Percentiles rank a stretch among this genome's conserved stretches.
phyloP scores from a whole-genome alignment of 1,284 basidiomycete species.

The Sanguinoderma infundibulare region DNA sequence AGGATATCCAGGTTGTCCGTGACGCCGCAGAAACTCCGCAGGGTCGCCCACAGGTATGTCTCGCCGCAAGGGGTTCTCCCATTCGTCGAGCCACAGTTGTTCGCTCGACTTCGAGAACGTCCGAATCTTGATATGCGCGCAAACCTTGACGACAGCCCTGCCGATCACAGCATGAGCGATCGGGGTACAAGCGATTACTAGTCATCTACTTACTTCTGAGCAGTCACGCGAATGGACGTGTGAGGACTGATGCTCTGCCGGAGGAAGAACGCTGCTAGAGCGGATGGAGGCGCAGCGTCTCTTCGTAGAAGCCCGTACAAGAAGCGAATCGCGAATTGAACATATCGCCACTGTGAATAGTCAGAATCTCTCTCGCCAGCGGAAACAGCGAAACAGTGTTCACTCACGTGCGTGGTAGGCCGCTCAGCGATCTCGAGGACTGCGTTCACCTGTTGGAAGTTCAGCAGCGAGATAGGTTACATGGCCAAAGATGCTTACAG shows the following conservation, averaged over 20 bases:
- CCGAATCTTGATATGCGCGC: slow-evolving; percentile 84
- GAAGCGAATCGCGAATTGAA: slow-evolving; percentile 79
- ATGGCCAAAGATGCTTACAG: slow-evolving; percentile 42
- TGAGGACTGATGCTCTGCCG: slow-evolving; percentile 79
- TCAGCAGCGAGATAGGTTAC: slow-evolving; percentile 10
- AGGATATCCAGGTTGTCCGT: slow-evolving; percentile 44
- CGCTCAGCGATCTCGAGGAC: slow-evolving; percentile 72
- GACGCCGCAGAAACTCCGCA: slow-evolving; percentile 47
- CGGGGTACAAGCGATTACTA: background rate
- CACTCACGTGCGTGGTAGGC: slow-evolving; percentile 72
- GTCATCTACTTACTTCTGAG: slow-evolving; percentile 50
- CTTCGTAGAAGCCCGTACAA: slow-evolving; percentile 76
- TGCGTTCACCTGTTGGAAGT: slow-evolving; percentile 51
- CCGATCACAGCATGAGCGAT: slow-evolving; percentile 2
- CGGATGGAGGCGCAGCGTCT: slow-evolving; percentile 69
- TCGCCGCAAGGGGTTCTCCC: slow-evolving; percentile 74
- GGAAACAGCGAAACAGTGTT: slow-evolving; percentile 7
- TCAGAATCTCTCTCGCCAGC: background rate
- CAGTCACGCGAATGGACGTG: slow-evolving; percentile 75
- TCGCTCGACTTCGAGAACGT: slow-evolving; percentile 74
- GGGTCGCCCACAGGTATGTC: slow-evolving; percentile 58
- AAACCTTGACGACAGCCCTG: slow-evolving; percentile 77
- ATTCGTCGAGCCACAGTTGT: slow-evolving; percentile 82
- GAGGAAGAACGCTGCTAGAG: slow-evolving; percentile 73
- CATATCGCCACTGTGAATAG: slow-evolving; percentile 82